Conservation (phyloP, 2,329 filamentous ascomycete genomes). For the Stemphylium lycopersici region DNA sequence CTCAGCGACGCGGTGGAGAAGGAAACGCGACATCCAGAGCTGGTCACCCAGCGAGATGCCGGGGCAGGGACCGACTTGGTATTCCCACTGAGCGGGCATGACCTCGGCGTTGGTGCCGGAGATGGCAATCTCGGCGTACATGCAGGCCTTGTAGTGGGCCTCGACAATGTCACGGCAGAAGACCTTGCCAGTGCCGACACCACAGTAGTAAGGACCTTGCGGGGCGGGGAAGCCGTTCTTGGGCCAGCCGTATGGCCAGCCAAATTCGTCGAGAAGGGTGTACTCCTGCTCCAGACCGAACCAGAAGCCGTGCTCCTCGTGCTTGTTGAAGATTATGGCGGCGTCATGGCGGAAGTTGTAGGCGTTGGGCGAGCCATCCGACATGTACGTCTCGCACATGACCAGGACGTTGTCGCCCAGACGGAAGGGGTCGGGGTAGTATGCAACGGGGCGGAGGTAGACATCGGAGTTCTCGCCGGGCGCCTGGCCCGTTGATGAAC, state of each 20-base stretch:
- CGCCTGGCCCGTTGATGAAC: constrained; percentile 90
- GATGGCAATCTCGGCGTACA: constrained; percentile 90
- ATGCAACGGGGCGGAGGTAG: constrained; percentile 88
- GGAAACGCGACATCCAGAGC: constrained; percentile 91
- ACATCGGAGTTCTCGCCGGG: constrained; percentile 96
- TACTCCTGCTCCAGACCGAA: constrained; percentile 99
- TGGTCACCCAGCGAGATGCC: constrained; percentile 93
- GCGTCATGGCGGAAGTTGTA: constrained; percentile 97
- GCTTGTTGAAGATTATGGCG: constrained; percentile 84
- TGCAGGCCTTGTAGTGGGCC: constrained; percentile 86
- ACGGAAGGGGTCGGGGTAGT: constrained; percentile 92
- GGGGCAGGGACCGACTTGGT: constrained; percentile 88
- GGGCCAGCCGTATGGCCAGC: constrained; percentile 93
- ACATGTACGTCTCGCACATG: constrained; percentile 91
- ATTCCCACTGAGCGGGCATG: constrained; percentile 98
- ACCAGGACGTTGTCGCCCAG: constrained; percentile 90
- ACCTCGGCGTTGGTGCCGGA: constrained; percentile 99
- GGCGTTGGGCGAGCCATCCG: constrained; percentile 94
- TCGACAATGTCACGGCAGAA: constrained; percentile 98
- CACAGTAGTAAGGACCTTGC: constrained; percentile 96
- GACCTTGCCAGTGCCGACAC: constrained; percentile 96
- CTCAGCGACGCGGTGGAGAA: constrained; percentile 89
- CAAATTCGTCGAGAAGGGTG: constrained; percentile 83
- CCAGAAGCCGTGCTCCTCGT: constrained; percentile 86
- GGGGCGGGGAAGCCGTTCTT: constrained; percentile 87